Evolutionary conservation across 768 basidiomycete species (phyloP).

Genomic region (Boletus tomentosulus): DNA sequence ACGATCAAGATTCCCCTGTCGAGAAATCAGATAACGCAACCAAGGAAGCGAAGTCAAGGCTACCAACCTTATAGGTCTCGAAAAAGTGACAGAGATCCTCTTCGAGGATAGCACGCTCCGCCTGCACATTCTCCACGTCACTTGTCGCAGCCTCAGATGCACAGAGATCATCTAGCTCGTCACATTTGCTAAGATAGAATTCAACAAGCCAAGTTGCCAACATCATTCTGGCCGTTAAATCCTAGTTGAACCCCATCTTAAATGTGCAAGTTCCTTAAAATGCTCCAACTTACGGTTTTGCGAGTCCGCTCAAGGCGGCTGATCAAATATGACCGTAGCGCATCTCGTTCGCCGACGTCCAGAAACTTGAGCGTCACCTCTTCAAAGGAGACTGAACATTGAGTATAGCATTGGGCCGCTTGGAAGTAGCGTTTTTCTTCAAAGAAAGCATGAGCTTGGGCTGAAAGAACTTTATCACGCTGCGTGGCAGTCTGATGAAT

Average conservation of each 20-base stretch:
- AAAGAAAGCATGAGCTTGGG: constrained; percentile 81
- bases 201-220: constrained; percentile 98
- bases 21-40: not conserved
- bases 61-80: constrained; percentile 82
- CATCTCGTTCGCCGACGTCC: constrained; percentile 86
- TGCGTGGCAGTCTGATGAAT: constrained; percentile 74
- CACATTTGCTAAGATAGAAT: constrained; percentile 94
- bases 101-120: constrained; percentile 79
- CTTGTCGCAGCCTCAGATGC: constrained; percentile 79
- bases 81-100: constrained; percentile 93
- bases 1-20: constrained; percentile 79
- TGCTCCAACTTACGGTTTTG: constrained; percentile 58
- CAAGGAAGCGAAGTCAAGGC: not conserved
- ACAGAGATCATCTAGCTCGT: constrained; percentile 90
- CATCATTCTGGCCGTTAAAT: constrained; percentile 93
- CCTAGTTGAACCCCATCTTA: constrained; percentile 43
- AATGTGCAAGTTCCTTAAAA: not conserved
- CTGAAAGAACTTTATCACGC: constrained; percentile 75
- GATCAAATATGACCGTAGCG: constrained; percentile 84
- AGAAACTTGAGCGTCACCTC: constrained; percentile 88
- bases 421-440: constrained; percentile 79
- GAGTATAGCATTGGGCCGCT: constrained; percentile 89
- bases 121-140: constrained; percentile 79
- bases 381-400: constrained; percentile 84
- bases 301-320: constrained; percentile 81